phyloP scores from a whole-genome alignment of 768 basidiomycete species.

The Russula foetens region DNA sequence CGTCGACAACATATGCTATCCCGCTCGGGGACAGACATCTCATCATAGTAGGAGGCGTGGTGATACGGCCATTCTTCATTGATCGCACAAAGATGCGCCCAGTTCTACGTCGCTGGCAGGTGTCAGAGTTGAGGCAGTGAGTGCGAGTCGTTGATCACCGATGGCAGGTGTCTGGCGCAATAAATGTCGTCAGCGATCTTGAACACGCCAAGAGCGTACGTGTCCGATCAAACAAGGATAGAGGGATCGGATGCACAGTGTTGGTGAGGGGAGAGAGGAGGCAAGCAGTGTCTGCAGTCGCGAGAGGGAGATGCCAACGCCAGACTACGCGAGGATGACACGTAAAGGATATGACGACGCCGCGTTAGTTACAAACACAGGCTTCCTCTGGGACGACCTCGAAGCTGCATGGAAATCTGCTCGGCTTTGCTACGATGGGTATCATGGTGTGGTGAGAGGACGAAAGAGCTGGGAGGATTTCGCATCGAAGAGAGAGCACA shows the following conservation, averaged over 20 bases:
- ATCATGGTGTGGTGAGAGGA: background rate
- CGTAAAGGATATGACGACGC: background rate
- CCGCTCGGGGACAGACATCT: slow-evolving; percentile 2
- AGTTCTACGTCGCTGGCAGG: background rate
- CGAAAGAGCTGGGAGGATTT: background rate
- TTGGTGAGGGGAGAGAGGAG: slow-evolving; percentile 8
- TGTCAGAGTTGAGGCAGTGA: background rate
- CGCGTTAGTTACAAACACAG: too few species aligned
- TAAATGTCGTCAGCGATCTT: background rate
- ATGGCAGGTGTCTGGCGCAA: background rate
- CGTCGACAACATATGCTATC: slow-evolving; percentile 5
- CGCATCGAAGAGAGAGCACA: background rate
- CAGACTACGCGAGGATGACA: background rate
- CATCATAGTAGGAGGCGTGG: background rate
- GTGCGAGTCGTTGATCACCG: background rate
- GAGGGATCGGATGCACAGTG: background rate
- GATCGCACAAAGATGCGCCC: background rate
- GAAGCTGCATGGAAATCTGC: background rate
- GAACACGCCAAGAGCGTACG: background rate
- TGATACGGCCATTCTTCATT: background rate
- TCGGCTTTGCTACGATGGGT: background rate
- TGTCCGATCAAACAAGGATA: slow-evolving; percentile 3
- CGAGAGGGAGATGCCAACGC: slow-evolving; percentile 10
- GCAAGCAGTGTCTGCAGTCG: background rate
- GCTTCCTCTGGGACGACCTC: background rate